Base-by-base conservation (phyloP, 1,139 yeast genomes). In the Lodderomyces metapsilosis region DNA sequence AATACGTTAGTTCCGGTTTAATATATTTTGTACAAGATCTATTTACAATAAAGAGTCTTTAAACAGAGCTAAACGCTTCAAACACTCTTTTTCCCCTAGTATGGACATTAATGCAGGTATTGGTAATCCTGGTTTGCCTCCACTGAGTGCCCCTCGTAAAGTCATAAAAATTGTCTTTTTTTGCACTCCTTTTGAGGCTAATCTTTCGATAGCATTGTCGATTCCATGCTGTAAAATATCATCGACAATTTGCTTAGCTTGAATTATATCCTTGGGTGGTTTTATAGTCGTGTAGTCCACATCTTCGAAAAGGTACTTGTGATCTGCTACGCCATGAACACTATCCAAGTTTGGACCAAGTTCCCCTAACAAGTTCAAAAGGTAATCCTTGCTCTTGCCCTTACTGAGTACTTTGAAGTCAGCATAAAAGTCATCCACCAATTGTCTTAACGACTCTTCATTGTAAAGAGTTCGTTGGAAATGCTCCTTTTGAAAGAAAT, bases 401-500 rank as follows among this genome's bases (percentile, higher is more conserved):
- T 42, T 42, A 5, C 58, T 46, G n/a, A 48, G 43, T 15, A 40
- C 27, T 2, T 42, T 30, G 34, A 64, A 63, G 2, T 40, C 44
- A 1, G 61, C 60, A 23, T 45, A 55, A 18, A 64, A 59, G 18
- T 61, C 58, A 0, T 65, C 57, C 1, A 74, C 64, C 9, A 76
- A 51, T 6, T 56, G 48, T 0, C 57, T 49, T 12, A 78, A 60
- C 39, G 57, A 55, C 2, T 41, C 48, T 0, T 68, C 62, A 34
- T 72, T 16, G 17, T 56, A 47, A 8, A 83, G 54, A 38, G 66
- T 66, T 36, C 65, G 66, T 40, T 57, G 46, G 9, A 61, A 60
- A 56, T 84, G 88, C 47, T 71, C 75, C 55, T 85, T 86, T 62
- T 92, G 91, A 64, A 92, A 86, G 59, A 66, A 86, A 51, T 71